These are phyloP conservation scores for Sphaerostilbella broomeana DNA, from an alignment of 2,329 filamentous ascomycete species.

Conservation along the genomic window DNA sequence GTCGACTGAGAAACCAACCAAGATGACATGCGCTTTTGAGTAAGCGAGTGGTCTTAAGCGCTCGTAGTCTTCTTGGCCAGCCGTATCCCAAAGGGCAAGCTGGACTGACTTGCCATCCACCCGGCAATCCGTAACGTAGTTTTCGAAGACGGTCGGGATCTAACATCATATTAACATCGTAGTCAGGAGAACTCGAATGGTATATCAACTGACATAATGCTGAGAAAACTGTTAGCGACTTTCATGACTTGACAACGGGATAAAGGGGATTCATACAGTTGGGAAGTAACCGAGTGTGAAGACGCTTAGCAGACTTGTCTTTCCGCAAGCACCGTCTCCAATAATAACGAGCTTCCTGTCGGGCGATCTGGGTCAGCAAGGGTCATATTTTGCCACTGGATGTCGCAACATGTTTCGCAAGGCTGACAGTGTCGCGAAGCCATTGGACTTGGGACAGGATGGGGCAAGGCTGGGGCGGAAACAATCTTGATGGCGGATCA, in stretches of 20 bases:
- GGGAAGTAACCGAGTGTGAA: constrained; percentile 98
- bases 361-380: constrained; percentile 15
- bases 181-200: no score
- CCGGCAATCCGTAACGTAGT: constrained; percentile 97
- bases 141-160: constrained; percentile 98
- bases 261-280: constrained; percentile 58
- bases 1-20: constrained; percentile 93
- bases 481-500: constrained; percentile 17
- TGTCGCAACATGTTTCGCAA: neutral
- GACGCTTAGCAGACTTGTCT: constrained; percentile 93
- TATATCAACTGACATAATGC: constrained; percentile 52
- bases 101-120: constrained; percentile 99
- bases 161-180: no score
- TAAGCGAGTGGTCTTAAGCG: constrained; percentile 90
- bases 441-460: no score
- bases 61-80: constrained; percentile 98
- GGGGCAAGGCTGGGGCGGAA: neutral
- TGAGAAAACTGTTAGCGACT: constrained; percentile 30
- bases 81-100: constrained; percentile 98
- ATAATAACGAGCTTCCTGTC: constrained; percentile 91
- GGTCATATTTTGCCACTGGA: neutral
- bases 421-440: no score
- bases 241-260: constrained; percentile 10
- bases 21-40: constrained; percentile 91
- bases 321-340: constrained; percentile 94